Conservation (phyloP, 1,284 basidiomycete genomes). For the Wolfiporia cocos region DNA sequence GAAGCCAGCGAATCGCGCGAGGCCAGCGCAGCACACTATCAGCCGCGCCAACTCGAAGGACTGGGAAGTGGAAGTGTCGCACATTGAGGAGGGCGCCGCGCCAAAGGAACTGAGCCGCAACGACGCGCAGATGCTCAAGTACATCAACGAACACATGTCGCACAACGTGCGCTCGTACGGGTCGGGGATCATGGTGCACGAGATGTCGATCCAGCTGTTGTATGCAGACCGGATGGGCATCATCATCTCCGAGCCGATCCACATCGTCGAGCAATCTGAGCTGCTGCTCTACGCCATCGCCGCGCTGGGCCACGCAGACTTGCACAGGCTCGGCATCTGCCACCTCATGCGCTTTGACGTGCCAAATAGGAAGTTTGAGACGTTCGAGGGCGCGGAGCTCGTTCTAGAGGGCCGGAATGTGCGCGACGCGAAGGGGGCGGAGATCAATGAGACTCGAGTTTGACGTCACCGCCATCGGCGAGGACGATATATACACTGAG, state of each 20-base stretch:
- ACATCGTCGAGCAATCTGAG: constrained; percentile 10
- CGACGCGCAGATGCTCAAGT: no score
- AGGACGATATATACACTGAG: background rate
- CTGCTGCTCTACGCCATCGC: constrained; percentile 14
- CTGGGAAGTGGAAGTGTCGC: no score
- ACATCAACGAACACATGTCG: no score
- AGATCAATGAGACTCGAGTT: constrained; percentile 4
- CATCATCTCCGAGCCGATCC: constrained; percentile 11
- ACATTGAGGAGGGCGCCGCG: no score
- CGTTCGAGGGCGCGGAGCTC: background rate
- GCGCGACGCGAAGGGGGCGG: background rate
- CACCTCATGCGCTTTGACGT: background rate
- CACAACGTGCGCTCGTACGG: no score
- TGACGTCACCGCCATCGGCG: background rate
- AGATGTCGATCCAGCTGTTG: constrained; percentile 14
- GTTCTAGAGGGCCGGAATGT: background rate
- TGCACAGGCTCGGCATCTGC: constrained; percentile 12
- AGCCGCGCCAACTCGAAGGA: no score
- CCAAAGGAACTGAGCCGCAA: no score
- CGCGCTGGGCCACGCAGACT: constrained; percentile 9
- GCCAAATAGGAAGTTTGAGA: no score
- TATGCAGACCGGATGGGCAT: constrained; percentile 18
- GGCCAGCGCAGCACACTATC: no score
- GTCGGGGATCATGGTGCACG: no score
- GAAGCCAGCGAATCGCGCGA: no score